These are phyloP conservation scores for Alnus rubra DNA, from an alignment of 306 rosid genomes.

Conservation along the genomic window DNA sequence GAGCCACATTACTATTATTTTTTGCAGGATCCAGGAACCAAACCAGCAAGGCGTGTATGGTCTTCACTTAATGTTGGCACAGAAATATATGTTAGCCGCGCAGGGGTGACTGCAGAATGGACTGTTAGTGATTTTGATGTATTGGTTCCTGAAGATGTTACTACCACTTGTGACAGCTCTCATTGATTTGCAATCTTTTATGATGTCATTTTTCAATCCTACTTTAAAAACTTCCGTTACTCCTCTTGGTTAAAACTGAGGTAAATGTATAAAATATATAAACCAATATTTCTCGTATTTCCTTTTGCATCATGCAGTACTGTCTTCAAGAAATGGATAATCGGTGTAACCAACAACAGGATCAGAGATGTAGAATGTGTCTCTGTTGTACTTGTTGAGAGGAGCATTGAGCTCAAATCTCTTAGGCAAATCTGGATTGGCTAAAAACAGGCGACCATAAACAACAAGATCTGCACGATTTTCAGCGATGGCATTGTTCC, in stretches of 20 bases:
- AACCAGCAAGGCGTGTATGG: slow-evolving; percentile 52
- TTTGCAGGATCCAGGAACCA: slow-evolving; percentile 53
- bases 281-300: not conserved
- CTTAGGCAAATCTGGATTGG: slow-evolving; percentile 40
- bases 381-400: slow-evolving; percentile 32
- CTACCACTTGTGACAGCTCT: not conserved
- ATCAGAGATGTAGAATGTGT: slow-evolving; percentile 29
- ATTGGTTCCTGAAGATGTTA: slow-evolving; percentile 33
- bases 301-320: not conserved
- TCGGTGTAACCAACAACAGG: slow-evolving; percentile 42
- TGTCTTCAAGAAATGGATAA: slow-evolving; percentile 33
- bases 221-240: no score
- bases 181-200: no score
- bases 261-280: no score
- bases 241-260: no score
- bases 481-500: slow-evolving; percentile 25
- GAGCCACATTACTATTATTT: not conserved
- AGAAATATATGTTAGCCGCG: slow-evolving; percentile 42
- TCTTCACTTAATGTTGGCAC: slow-evolving; percentile 49
- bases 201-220: no score
- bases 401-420: slow-evolving; percentile 39
- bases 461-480: slow-evolving; percentile 27
- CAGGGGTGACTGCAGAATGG: slow-evolving; percentile 49
- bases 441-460: slow-evolving; percentile 37
- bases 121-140: slow-evolving; percentile 54